phyloP scores from a whole-genome alignment of 2,329 filamentous ascomycete genomes.

The Xylariaceae sp. region DNA sequence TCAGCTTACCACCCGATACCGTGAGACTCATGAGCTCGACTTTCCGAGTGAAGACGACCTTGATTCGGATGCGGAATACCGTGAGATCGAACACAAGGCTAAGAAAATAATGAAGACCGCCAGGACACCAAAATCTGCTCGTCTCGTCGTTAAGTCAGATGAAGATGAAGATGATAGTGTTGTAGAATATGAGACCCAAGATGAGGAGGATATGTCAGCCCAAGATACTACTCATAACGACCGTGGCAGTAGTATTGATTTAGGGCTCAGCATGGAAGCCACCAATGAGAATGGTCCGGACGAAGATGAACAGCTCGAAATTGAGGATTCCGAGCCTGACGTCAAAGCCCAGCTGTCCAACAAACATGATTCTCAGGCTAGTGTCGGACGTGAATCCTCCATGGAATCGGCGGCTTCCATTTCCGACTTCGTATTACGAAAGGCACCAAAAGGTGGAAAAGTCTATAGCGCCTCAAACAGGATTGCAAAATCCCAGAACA shows the following conservation, averaged over 20 bases:
- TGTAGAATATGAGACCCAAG: constrained; percentile 1
- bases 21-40: constrained; percentile 26
- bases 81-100: constrained; percentile 31
- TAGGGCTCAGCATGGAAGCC: constrained; percentile 12
- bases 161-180: constrained; percentile 25
- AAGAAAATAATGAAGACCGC: constrained; percentile 23
- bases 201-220: constrained; percentile 1
- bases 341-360: constrained; percentile 1
- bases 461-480: constrained; percentile 6
- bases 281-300: not conserved
- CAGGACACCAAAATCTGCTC: constrained; percentile 20
- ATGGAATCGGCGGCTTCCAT: constrained; percentile 8
- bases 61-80: constrained; percentile 29
- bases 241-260: constrained; percentile 23
- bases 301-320: constrained; percentile 13
- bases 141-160: constrained; percentile 23
- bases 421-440: constrained; percentile 3
- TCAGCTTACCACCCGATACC: constrained; percentile 26
- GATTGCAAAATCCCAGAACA: not conserved
- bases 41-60: constrained; percentile 26
- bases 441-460: constrained; percentile 1
- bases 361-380: not conserved
- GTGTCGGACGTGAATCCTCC: constrained; percentile 2
- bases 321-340: constrained; percentile 29
- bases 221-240: constrained; percentile 1